Base-by-base conservation (phyloP, 805 yeast genomes). In the Yarrowia sp. region DNA sequence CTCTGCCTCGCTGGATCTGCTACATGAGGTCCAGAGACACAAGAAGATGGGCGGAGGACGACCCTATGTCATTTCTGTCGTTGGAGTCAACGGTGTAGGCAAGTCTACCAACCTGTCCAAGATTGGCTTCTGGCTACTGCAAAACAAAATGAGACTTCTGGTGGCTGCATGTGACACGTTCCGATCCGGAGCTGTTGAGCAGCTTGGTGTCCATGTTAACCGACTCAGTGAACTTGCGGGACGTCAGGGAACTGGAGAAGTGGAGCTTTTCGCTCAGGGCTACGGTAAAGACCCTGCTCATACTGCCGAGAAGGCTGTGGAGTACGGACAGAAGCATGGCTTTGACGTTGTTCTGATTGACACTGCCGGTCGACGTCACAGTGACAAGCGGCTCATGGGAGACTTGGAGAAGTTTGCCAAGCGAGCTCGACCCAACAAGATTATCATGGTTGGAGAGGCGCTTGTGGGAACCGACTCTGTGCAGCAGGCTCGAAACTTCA, bases 181-280 rank as follows among this genome's bases (percentile, higher is more conserved):
- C 80, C 85, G 99, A 78, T 91, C 97, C 0, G 99, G 99, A 65
- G 99, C 99, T 0, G 98, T 94, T n/a, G 98, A 94, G 77, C 99
- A 94, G 79, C 82, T 94, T 70, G 87, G 95, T 72, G 97, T 93
- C 1, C 99, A 94, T 79, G 98, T 94, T 2, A 87, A 88, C 70
- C 91, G 95, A 74, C 81, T 94, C 70, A 85, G 87, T 66, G 86
- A 86, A 70, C 81, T 93, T 49, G 87, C 91, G 39, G 84, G 83
- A 56, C 77, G 83, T 4, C 76, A 81, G 17, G 81, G 84, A 2
- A 73, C 78, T 13, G 83, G 82, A 12, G 73, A 76, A 58, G 88
- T 92, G 63, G 97, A 92, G 76, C 79, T 94, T 40, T 94, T 89
- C 76, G 97, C 92, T 79, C 93, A 92, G 67, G 99, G 99, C 5